Conservation (phyloP, 768 basidiomycete genomes). For the Lactarius psammicola region DNA sequence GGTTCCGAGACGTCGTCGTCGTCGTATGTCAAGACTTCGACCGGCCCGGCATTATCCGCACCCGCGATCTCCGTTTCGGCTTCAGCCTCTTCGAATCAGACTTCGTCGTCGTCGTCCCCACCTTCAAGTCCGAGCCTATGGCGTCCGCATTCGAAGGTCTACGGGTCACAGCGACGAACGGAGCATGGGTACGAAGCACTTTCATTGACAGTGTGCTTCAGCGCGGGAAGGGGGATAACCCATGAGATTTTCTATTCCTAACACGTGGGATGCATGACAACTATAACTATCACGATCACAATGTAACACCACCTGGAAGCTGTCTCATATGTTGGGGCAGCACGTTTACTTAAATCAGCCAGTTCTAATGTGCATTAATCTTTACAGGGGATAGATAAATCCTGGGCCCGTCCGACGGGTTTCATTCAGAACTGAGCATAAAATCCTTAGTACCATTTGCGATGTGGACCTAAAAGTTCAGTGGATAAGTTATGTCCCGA, state of each 20-base stretch:
- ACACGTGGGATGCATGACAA: background rate
- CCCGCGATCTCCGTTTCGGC: background rate
- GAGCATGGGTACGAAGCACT: conserved; percentile 11
- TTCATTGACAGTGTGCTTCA: conserved; percentile 13
- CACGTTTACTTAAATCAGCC: background rate
- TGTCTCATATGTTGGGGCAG: background rate
- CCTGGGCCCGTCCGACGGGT: background rate
- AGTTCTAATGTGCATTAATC: background rate
- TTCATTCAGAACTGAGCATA: background rate
- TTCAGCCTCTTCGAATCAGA: background rate
- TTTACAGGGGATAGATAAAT: background rate
- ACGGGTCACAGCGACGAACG: conserved; percentile 8
- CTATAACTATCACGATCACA: background rate
- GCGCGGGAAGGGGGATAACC: background rate
- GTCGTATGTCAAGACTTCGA: background rate
- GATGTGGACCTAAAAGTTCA: background rate
- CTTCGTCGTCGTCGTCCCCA: background rate
- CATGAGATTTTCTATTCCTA: background rate
- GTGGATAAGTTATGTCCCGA: background rate
- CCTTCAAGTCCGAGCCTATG: conserved; percentile 12
- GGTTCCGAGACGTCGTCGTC: background rate
- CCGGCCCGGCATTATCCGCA: background rate
- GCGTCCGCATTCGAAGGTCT: conserved; percentile 19
- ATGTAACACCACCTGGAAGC: background rate
- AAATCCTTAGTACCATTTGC: background rate